Evolutionary conservation across 306 rosid genomes (phyloP).

Genomic region (Rubus idaeus): DNA sequence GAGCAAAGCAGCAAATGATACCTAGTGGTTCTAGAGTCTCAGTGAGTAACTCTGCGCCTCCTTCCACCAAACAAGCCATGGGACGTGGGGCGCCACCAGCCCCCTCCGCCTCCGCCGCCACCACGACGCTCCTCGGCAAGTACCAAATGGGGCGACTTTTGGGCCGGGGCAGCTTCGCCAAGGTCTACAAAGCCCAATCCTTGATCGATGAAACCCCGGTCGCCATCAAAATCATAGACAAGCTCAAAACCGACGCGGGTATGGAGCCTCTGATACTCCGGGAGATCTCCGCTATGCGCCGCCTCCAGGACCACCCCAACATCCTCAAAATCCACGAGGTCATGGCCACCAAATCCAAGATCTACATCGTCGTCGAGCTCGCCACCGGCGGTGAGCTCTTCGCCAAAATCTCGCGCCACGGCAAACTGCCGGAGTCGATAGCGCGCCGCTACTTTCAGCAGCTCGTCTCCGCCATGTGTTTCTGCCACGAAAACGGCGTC

Average conservation of each 20-base stretch:
- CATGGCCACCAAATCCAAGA: slow-evolving; percentile 76
- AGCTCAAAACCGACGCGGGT: slow-evolving; percentile 52
- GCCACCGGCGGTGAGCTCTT: slow-evolving; percentile 89
- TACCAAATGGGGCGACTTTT: slow-evolving; percentile 56
- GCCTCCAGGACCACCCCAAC: slow-evolving; percentile 73
- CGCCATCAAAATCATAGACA: slow-evolving; percentile 79
- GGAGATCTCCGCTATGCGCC: slow-evolving; percentile 82
- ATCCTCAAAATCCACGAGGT: slow-evolving; percentile 80
- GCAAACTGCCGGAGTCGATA: slow-evolving; percentile 41
- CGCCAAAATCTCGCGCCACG: slow-evolving; percentile 50
- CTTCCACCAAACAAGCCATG: slow-evolving; percentile 28
- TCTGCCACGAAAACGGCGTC: slow-evolving; percentile 77
- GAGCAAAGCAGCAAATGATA: neutral
- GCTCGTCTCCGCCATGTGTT: slow-evolving; percentile 64
- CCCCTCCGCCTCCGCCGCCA: slow-evolving; percentile 18
- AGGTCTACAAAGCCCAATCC: slow-evolving; percentile 70
- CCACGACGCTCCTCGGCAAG: slow-evolving; percentile 53
- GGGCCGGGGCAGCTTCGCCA: slow-evolving; percentile 94
- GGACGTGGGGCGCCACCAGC: slow-evolving; percentile 44
- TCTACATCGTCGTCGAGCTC: slow-evolving; percentile 75
- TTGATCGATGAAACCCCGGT: slow-evolving; percentile 50
- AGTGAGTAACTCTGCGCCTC: neutral
- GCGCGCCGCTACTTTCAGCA: slow-evolving; percentile 76
- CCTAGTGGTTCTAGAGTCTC: neutral
- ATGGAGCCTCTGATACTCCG: slow-evolving; percentile 80